Conservation (phyloP, 1,284 basidiomycete genomes). For the Irpex sp. region DNA sequence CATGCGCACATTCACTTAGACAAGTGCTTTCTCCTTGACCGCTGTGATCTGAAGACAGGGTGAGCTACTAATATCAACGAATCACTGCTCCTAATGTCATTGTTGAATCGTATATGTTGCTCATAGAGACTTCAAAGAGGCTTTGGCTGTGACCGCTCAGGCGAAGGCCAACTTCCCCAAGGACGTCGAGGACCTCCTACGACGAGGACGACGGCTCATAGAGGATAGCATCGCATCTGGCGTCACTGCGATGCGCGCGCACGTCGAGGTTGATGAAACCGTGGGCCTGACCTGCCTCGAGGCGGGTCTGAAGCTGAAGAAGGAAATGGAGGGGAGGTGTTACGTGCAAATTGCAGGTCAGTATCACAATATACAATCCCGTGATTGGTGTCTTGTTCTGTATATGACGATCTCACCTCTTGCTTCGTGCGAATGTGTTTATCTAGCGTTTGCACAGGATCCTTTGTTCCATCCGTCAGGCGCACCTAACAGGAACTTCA, state of each 20-base stretch:
- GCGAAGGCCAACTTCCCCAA: conserved; percentile 46
- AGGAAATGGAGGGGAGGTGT: conserved; percentile 42
- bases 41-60: conserved; percentile 51
- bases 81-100: neutral
- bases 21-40: conserved; percentile 61
- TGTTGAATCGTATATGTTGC: neutral
- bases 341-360: conserved; percentile 55
- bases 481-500: conserved; percentile 40
- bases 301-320: conserved; percentile 43
- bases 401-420: neutral
- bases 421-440: neutral
- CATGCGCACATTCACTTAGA: conserved; percentile 67
- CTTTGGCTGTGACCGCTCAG: conserved; percentile 45
- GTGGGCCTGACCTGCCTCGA: conserved; percentile 49
- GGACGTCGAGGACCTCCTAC: conserved; percentile 41
- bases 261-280: conserved; percentile 59
- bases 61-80: neutral
- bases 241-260: conserved; percentile 62
- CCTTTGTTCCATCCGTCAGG: conserved; percentile 41
- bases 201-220: conserved; percentile 50
- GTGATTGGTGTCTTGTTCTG: neutral
- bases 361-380: conserved; percentile 8
- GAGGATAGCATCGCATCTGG: conserved; percentile 54
- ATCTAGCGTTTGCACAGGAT: conserved; percentile 58
- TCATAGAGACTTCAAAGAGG: conserved; percentile 52